These are phyloP conservation scores for Microbotryomycetes sp. DNA, from an alignment of 1,284 basidiomycete genomes.

Conservation along the genomic window DNA sequence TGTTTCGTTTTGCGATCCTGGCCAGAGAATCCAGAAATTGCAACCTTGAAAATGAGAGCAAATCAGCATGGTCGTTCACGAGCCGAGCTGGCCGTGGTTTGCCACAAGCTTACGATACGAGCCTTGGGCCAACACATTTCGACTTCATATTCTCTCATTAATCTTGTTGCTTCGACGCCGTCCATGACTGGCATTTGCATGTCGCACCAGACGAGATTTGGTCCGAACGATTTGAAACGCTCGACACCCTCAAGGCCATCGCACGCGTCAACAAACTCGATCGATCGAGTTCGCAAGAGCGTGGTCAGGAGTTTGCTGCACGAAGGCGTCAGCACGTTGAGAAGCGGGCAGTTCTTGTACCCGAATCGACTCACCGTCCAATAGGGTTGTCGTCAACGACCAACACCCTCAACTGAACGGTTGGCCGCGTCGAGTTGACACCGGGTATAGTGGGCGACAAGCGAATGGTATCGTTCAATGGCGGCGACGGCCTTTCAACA, in stretches of 20 bases:
- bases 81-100: too few species aligned
- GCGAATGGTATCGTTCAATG: neutral
- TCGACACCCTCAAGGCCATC: slow-evolving; percentile 3
- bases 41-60: neutral
- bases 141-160: slow-evolving; percentile 1
- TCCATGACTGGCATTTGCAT: slow-evolving; percentile 11
- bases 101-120: neutral
- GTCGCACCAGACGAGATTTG: slow-evolving; percentile 11
- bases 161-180: slow-evolving; percentile 1
- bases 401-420: slow-evolving; percentile 4
- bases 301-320: neutral
- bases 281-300: neutral
- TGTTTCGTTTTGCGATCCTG: neutral
- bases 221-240: neutral
- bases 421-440: neutral
- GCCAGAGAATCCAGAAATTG: neutral
- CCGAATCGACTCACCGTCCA: slow-evolving; percentile 9
- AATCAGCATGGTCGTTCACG: too few species aligned
- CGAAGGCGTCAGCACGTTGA: slow-evolving; percentile 3
- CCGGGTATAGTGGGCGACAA: neutral
- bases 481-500: neutral
- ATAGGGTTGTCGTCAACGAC: slow-evolving; percentile 27
- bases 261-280: neutral
- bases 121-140: neutral
- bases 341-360: neutral